These are phyloP conservation scores for Balamuthia mandrillaris DNA, from an alignment of 208 protist species.

Conservation along the genomic window DNA sequence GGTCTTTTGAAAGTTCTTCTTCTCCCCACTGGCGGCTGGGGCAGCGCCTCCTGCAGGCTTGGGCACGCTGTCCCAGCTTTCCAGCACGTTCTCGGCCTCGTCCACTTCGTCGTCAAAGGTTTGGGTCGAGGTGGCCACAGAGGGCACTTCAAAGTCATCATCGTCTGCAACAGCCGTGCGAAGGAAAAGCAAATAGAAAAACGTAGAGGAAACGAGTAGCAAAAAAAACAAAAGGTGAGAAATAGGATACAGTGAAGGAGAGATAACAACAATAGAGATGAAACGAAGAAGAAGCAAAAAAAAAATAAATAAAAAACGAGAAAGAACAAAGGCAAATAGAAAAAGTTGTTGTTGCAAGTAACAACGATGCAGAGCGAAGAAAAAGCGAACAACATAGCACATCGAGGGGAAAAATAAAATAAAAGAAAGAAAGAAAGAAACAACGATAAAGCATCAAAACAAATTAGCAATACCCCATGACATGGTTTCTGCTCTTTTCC, in stretches of 20 bases:
- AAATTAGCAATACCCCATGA: too few species aligned
- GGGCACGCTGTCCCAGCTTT: background rate
- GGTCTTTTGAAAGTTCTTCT: conserved; percentile 28
- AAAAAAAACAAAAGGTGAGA: background rate
- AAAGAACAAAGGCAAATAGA: too few species aligned
- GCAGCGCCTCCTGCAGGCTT: background rate
- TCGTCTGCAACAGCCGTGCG: background rate
- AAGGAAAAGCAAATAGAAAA: too few species aligned
- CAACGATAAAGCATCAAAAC: too few species aligned
- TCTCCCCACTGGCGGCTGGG: background rate
- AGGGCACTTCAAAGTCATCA: conserved; percentile 23
- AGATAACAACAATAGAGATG: background rate
- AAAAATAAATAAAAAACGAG: too few species aligned
- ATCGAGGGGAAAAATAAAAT: too few species aligned
- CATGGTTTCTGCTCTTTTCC: too few species aligned
- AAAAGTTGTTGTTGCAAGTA: too few species aligned
- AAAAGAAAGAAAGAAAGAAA: too few species aligned
- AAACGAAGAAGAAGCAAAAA: background rate
- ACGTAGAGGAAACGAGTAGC: too few species aligned
- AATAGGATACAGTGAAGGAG: background rate
- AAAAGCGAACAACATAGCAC: too few species aligned
- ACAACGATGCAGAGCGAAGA: too few species aligned
- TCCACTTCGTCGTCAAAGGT: conserved; percentile 14
- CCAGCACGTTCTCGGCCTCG: background rate
- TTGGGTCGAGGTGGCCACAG: background rate